Evolutionary conservation across 352 stramenopile genomes (phyloP).

Genomic region (Phytophthora pinifolia): DNA sequence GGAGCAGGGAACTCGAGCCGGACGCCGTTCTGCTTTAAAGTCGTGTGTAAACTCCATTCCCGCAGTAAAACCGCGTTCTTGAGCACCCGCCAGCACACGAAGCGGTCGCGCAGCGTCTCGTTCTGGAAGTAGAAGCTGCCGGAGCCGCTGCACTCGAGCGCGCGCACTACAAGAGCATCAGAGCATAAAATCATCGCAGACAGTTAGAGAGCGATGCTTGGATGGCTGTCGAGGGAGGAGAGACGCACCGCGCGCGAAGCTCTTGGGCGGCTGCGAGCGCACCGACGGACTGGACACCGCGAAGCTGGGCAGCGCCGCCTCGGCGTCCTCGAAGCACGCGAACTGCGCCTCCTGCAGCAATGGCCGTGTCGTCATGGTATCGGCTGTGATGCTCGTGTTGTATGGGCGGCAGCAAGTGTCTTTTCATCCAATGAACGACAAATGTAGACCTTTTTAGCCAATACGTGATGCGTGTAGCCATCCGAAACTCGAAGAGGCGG

Average conservation of each 20-base stretch:
- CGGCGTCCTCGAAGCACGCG: conserved; percentile 70
- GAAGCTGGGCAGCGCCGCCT: conserved; percentile 35
- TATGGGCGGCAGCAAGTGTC: no score
- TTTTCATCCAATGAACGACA: no score
- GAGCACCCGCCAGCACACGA: conserved; percentile 71
- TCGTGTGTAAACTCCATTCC: conserved; percentile 71
- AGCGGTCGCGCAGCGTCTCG: conserved; percentile 62
- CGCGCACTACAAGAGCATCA: conserved; percentile 40
- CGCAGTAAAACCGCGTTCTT: conserved; percentile 76
- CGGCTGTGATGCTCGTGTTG: no score
- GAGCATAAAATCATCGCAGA: neutral
- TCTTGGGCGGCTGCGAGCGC: conserved; percentile 50
- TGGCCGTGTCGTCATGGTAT: conserved; percentile 35
- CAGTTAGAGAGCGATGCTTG: no score
- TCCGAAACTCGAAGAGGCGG: neutral
- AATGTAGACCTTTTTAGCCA: no score
- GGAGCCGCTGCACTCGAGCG: conserved; percentile 63
- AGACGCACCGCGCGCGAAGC: conserved; percentile 48
- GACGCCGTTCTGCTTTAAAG: conserved; percentile 55
- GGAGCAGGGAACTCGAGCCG: conserved; percentile 58
- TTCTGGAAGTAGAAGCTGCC: conserved; percentile 80
- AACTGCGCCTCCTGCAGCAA: conserved; percentile 70
- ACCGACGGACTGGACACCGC: conserved; percentile 34
- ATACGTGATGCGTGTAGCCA: no score
- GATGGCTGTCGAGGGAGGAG: neutral